phyloP scores from a whole-genome alignment of 2,329 filamentous ascomycete species.

The Xylariaceae sp. region DNA sequence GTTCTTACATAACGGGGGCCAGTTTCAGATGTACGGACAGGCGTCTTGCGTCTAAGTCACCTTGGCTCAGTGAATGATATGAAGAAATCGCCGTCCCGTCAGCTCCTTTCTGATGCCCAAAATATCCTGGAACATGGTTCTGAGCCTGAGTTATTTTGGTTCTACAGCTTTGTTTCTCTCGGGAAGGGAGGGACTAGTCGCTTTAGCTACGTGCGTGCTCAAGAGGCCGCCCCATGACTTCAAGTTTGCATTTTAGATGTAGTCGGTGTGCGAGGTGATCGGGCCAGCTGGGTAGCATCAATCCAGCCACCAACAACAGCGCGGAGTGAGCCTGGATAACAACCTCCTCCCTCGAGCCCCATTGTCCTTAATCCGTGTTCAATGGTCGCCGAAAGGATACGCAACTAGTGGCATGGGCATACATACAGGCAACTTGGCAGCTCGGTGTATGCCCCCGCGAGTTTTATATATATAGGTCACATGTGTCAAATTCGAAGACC shows the following conservation, averaged over 20 bases:
- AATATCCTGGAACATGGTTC: neutral
- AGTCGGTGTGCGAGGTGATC: neutral
- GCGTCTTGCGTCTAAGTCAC: neutral
- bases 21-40: neutral
- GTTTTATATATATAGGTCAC: too few relatives aligned
- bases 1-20: neutral
- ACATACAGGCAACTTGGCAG: too few relatives aligned
- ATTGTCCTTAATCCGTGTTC: neutral
- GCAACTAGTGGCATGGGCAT: too few relatives aligned
- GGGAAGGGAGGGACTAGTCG: neutral
- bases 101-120: neutral
- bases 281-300: neutral
- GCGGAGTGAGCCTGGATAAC: conserved; percentile 14
- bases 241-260: neutral
- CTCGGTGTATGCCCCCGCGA: too few relatives aligned
- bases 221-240: neutral
- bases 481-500: neutral
- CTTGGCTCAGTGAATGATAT: neutral
- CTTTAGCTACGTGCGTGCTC: neutral
- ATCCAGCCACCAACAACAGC: conserved; percentile 1
- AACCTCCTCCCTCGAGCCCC: conserved; percentile 12
- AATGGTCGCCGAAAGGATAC: neutral
- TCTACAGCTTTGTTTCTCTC: neutral
- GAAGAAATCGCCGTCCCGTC: neutral
- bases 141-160: neutral